These are phyloP conservation scores for Danielozyma ontarioensis DNA, from an alignment of 805 yeast species.

Conservation along the genomic window DNA sequence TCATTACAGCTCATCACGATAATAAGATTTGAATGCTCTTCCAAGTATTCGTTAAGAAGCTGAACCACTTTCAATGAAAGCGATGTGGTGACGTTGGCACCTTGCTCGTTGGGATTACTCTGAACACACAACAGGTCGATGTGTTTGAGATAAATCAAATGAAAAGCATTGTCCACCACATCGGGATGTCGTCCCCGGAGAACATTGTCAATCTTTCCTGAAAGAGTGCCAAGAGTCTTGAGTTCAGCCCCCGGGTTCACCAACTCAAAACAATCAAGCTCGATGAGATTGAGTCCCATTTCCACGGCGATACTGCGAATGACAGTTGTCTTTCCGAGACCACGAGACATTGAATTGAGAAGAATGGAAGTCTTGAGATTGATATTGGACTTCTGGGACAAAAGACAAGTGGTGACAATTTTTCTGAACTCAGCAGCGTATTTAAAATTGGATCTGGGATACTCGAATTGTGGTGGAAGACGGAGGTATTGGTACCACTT, in stretches of 20 bases:
- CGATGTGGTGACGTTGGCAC: slow-evolving; percentile 34
- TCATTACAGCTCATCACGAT: slow-evolving; percentile 66
- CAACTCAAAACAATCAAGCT: slow-evolving; percentile 64
- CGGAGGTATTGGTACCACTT: slow-evolving; percentile 46
- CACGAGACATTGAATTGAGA: slow-evolving; percentile 64
- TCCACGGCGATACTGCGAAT: slow-evolving; percentile 50
- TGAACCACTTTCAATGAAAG: slow-evolving; percentile 52
- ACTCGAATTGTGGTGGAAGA: slow-evolving; percentile 38
- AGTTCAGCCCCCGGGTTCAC: slow-evolving; percentile 66
- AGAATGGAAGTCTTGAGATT: slow-evolving; percentile 57
- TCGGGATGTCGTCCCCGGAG: slow-evolving; percentile 14
- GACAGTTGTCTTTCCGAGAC: slow-evolving; percentile 72
- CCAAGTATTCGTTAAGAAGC: slow-evolving; percentile 50
- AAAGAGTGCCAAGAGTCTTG: slow-evolving; percentile 71
- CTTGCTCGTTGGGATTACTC: slow-evolving; percentile 53
- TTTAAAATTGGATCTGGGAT: slow-evolving; percentile 32
- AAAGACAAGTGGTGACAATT: slow-evolving; percentile 49
- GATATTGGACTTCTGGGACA: slow-evolving; percentile 18
- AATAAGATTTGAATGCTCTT: slow-evolving; percentile 39
- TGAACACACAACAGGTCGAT: slow-evolving; percentile 70
- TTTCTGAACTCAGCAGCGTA: slow-evolving; percentile 48
- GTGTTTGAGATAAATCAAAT: slow-evolving; percentile 61
- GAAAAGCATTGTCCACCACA: slow-evolving; percentile 16
- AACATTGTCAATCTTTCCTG: slow-evolving; percentile 70
- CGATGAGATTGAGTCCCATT: slow-evolving; percentile 62